Evolutionary conservation across 306 rosid species (phyloP), one percentile per base, ranked within the genome.

Genomic region (Sesbania bispinosa): DNA sequence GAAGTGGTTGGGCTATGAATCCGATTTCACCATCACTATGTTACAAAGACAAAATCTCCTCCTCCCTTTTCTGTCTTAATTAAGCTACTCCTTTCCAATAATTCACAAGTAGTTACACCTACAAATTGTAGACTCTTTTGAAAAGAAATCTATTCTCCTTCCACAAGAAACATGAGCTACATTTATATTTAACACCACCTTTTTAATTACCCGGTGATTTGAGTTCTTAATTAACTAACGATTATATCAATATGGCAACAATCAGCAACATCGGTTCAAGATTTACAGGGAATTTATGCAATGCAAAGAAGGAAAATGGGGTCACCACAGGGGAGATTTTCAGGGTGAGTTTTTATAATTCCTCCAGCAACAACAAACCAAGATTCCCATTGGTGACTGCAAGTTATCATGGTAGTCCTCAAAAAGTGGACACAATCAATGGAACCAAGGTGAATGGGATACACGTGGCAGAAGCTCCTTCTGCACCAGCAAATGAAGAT

Each of bases 371-470:
- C 2, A 81, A 70, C 27, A 68, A 21, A 27, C 13, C 60, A 54
- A 52, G 76, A 19, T 36, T 78, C 32, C 62, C 62, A 18, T 52
- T 30, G 4, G 82, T 79, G 7, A 81, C 8, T 8, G 75, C 73
- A 16, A 64, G 74, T 43, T 42, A 50, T 33, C 9, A 21, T 3
- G 58, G 66, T 6, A 63, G 62, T 68, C 67, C 53, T 3, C 39
- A 35, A 10, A 74, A 62, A 39, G 75, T 78, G 67, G 81, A 76
- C 21, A 76, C 77, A 0, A 47, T 83, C 29, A 85, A 85, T 67
- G 86, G 87, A 51, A 79, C 62, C 10, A 81, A 82, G 77, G 81
- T 85, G 65, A 89, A 89, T 69, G 92, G 92, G 64, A 67, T 76
- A 64, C 65, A 67, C 0, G 62, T 77, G 19, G 88, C 20, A 3